These are phyloP conservation scores for Coelastrella sp. DNA, from an alignment of 139 green algal species.

Conservation along the genomic window DNA sequence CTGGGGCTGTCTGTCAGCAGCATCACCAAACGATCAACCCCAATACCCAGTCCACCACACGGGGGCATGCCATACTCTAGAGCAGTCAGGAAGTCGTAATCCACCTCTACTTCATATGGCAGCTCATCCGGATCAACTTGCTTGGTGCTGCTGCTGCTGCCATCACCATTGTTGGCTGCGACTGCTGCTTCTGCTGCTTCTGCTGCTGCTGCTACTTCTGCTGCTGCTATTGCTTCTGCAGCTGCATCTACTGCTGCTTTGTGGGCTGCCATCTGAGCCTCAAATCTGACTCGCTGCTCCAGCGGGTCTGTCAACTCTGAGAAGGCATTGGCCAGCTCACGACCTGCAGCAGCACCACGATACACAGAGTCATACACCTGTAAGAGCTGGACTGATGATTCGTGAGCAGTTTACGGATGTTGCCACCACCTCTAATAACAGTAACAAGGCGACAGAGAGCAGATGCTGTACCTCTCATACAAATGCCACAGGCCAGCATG, in stretches of 20 bases:
- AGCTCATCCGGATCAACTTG: constrained; percentile 46
- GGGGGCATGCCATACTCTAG: constrained; percentile 99
- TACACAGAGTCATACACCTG: too few species aligned
- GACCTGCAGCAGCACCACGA: constrained; percentile 62
- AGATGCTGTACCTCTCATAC: background rate
- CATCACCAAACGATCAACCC: constrained; percentile 98
- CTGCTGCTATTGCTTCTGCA: constrained; percentile 27
- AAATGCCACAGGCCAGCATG: background rate
- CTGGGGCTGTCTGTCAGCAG: constrained; percentile 93
- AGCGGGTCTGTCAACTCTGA: constrained; percentile 97
- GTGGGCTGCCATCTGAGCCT: constrained; percentile 76
- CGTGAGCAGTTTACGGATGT: too few species aligned
- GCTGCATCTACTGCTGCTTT: constrained; percentile 34
- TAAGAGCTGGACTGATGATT: background rate
- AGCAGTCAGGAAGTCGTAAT: constrained; percentile 97
- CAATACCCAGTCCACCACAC: constrained; percentile 96
- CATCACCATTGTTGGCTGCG: background rate
- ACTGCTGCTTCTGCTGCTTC: constrained; percentile 1
- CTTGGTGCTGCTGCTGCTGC: constrained; percentile 37
- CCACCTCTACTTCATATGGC: constrained; percentile 70
- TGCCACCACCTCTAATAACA: too few species aligned
- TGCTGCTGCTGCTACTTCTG: constrained; percentile 27
- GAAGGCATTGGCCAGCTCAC: constrained; percentile 98
- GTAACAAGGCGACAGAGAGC: background rate
- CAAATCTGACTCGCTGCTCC: constrained; percentile 93